These are phyloP conservation scores for Rhodamnia rubescens DNA, from an alignment of 345 rosid genomes.

Conservation along the genomic window DNA sequence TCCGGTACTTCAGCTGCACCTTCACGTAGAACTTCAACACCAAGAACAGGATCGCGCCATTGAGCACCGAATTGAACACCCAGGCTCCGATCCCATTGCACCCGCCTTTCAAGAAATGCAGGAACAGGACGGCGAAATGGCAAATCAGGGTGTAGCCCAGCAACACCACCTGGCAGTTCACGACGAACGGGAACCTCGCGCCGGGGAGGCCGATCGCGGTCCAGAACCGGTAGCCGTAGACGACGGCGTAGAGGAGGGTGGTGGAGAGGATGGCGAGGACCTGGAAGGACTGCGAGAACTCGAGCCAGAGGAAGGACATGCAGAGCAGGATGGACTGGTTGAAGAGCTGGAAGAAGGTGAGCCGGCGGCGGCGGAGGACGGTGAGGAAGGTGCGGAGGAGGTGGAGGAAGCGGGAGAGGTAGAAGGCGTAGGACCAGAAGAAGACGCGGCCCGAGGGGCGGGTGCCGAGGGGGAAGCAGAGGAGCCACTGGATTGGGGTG, in stretches of 20 bases:
- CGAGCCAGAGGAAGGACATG: constrained; percentile 88
- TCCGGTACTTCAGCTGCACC: constrained; percentile 12
- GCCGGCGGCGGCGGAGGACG: constrained; percentile 34
- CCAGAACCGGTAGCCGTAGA: constrained; percentile 95
- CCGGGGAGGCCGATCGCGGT: constrained; percentile 64
- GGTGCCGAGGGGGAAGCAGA: constrained; percentile 91
- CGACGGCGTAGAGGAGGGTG: constrained; percentile 55
- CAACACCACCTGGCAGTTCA: constrained; percentile 48
- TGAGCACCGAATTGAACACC: constrained; percentile 69
- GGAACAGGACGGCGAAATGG: constrained; percentile 64
- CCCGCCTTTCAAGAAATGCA: constrained; percentile 77
- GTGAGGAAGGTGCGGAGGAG: constrained; percentile 59
- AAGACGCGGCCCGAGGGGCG: constrained; percentile 98
- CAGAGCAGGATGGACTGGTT: constrained; percentile 61
- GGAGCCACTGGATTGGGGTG: constrained; percentile 82
- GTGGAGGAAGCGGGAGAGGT: constrained; percentile 82
- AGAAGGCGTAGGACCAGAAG: constrained; percentile 90
- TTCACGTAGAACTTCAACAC: constrained; percentile 57
- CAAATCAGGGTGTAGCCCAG: constrained; percentile 56
- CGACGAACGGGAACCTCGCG: constrained; percentile 67
- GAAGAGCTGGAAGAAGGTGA: constrained; percentile 47
- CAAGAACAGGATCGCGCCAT: constrained; percentile 44
- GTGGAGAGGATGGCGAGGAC: constrained; percentile 60
- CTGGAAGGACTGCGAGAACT: constrained; percentile 82
- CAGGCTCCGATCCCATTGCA: constrained; percentile 93